Evolutionary conservation across 495 filamentous ascomycete genomes (phyloP).

Genomic region (Tuber brumale): DNA sequence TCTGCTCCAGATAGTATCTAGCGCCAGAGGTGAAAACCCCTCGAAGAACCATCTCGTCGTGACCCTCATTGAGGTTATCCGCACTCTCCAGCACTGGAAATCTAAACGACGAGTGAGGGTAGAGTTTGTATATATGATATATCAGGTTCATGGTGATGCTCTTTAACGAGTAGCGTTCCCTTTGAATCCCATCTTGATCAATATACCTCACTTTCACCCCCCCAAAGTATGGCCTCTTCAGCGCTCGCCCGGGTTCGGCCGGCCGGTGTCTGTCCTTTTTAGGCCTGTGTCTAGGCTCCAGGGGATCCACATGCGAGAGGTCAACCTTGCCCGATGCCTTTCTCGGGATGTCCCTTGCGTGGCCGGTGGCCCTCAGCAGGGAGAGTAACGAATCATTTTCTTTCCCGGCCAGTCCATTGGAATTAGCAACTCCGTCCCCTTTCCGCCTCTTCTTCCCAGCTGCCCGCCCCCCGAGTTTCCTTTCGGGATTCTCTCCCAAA

Average conservation of each 20-base stretch:
- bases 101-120: conserved; percentile 1
- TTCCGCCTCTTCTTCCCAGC: neutral
- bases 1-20: conserved; percentile 42
- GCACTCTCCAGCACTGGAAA: neutral
- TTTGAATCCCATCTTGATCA: neutral
- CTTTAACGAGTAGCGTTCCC: conserved; percentile 12
- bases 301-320: conserved; percentile 18
- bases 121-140: conserved; percentile 13
- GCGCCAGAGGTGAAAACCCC: conserved; percentile 44
- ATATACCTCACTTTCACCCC: neutral
- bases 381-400: conserved; percentile 7
- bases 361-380: conserved; percentile 14
- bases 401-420: conserved; percentile 2
- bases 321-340: conserved; percentile 20
- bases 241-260: neutral
- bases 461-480: neutral
- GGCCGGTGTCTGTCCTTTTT: neutral
- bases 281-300: neutral
- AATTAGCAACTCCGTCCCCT: neutral
- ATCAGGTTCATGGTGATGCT: conserved; percentile 27
- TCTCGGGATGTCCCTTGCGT: conserved; percentile 10
- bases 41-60: conserved; percentile 40
- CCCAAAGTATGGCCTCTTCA: neutral
- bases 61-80: neutral
- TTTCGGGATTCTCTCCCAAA: neutral